These are phyloP conservation scores for Quercus tomentella DNA, from an alignment of 331 rosid genomes.

Conservation along the genomic window DNA sequence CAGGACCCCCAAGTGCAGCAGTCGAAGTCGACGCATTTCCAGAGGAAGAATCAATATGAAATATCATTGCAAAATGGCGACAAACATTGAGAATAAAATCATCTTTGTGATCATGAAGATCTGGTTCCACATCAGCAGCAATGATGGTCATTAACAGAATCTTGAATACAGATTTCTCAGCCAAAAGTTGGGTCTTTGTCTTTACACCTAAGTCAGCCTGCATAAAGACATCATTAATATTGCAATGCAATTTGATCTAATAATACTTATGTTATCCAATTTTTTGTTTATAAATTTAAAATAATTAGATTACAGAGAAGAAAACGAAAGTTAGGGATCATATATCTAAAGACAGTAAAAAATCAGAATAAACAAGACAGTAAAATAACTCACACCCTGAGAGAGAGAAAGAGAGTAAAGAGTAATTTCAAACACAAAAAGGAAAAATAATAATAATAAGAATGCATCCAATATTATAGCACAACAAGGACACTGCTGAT, in stretches of 20 bases:
- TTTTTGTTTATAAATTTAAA: background rate
- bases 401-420: background rate
- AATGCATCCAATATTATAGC: background rate
- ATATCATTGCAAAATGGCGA: slow-evolving; percentile 95
- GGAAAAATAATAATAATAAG: background rate
- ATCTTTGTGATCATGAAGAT: slow-evolving; percentile 73
- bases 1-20: slow-evolving; percentile 57
- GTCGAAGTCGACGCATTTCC: slow-evolving; percentile 37
- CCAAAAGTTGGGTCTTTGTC: slow-evolving; percentile 98
- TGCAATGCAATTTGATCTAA: slow-evolving; percentile 11
- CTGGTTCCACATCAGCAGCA: slow-evolving; percentile 89
- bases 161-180: slow-evolving; percentile 97
- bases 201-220: slow-evolving; percentile 99
- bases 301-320: background rate
- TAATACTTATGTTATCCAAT: background rate
- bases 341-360: background rate
- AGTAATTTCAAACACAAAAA: background rate
- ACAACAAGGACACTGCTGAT: background rate
- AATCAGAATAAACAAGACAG: slow-evolving; percentile 1
- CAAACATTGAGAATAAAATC: slow-evolving; percentile 85
- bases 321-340: slow-evolving; percentile 8
- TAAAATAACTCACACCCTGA: too few species aligned
- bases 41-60: slow-evolving; percentile 70
- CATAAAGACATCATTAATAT: slow-evolving; percentile 23
- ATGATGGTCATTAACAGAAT: slow-evolving; percentile 81